These are phyloP conservation scores for Chondrostereum purpureum DNA, from an alignment of 1,284 basidiomycete species.

Conservation along the genomic window DNA sequence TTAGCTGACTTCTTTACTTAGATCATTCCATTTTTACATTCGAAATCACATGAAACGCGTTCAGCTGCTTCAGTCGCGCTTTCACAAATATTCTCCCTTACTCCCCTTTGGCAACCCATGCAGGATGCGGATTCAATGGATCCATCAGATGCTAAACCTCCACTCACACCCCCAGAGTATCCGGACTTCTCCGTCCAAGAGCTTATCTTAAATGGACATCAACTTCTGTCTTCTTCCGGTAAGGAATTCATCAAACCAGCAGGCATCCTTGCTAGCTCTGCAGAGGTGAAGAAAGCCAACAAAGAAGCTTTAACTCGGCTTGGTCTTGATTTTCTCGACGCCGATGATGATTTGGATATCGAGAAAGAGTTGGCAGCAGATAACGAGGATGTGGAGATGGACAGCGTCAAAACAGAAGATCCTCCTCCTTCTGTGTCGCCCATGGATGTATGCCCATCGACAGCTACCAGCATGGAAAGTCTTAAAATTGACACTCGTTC, in stretches of 20 bases:
- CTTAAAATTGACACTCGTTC: constrained; percentile 36
- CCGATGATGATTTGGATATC: constrained; percentile 72
- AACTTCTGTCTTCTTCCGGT: constrained; percentile 81
- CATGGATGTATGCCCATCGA: constrained; percentile 26
- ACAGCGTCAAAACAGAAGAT: constrained; percentile 35
- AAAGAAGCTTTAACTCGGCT: constrained; percentile 79
- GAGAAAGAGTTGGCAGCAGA: constrained; percentile 73
- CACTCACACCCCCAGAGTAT: constrained; percentile 47
- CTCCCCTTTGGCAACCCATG: constrained; percentile 76
- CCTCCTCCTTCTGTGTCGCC: constrained; percentile 25
- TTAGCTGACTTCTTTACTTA: constrained; percentile 24
- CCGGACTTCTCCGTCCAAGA: constrained; percentile 70
- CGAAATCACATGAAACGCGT: constrained; percentile 82
- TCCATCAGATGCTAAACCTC: constrained; percentile 20
- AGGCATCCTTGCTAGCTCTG: constrained; percentile 60
- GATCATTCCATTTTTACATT: constrained; percentile 85
- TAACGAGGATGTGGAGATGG: constrained; percentile 37
- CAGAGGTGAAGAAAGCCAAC: constrained; percentile 74
- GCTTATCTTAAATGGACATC: constrained; percentile 67
- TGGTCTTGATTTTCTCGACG: constrained; percentile 76
- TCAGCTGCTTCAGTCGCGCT: constrained; percentile 80
- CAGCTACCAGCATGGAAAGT: constrained; percentile 9
- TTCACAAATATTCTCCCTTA: constrained; percentile 78
- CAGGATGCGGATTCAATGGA: constrained; percentile 19
- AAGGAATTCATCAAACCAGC: constrained; percentile 76